A percentile compares a stretch with the other conserved stretches of the same genome.
Conservation (phyloP, 2,329 filamentous ascomycete species). For the Dothideomycetes sp. region DNA sequence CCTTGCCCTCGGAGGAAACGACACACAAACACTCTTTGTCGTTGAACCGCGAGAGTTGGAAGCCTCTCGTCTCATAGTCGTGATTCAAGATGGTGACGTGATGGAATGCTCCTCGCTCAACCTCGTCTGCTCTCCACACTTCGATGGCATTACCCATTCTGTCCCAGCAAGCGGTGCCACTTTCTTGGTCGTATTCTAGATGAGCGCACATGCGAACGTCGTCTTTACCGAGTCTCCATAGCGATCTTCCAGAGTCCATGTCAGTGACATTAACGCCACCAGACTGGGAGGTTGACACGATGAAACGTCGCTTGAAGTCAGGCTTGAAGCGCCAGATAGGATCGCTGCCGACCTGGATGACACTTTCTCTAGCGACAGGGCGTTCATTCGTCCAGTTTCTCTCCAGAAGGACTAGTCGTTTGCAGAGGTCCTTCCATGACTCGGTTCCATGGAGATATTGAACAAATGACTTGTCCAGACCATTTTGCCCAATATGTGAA, state of each 20-base stretch:
- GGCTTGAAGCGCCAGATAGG: conserved; percentile 39
- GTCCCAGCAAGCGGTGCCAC: conserved; percentile 39
- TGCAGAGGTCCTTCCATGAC: conserved; percentile 39
- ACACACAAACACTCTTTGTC: conserved; percentile 35
- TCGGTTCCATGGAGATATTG: conserved; percentile 26
- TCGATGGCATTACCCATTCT: conserved; percentile 36
- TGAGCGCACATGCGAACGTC: conserved; percentile 37
- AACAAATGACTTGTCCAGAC: conserved; percentile 21
- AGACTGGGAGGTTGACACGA: conserved; percentile 37
- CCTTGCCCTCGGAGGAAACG: conserved; percentile 35
- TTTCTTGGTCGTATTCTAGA: conserved; percentile 35
- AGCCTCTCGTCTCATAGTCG: conserved; percentile 36
- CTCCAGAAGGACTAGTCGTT: conserved; percentile 31
- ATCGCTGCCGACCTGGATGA: conserved; percentile 33
- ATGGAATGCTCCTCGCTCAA: conserved; percentile 31
- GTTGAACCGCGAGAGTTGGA: conserved; percentile 30
- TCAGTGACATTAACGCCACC: conserved; percentile 40
- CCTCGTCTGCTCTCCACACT: conserved; percentile 35
- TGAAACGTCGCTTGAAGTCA: conserved; percentile 38
- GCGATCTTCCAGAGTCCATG: conserved; percentile 34
- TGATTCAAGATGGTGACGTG: conserved; percentile 34
- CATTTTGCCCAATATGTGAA: conserved; percentile 21
- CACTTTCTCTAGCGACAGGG: conserved; percentile 31
- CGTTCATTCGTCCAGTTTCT: conserved; percentile 30
- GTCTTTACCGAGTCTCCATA: conserved; percentile 29